Evolutionary conservation across 2,329 filamentous ascomycete genomes (phyloP).

Genomic region (Cercospora canescens): DNA sequence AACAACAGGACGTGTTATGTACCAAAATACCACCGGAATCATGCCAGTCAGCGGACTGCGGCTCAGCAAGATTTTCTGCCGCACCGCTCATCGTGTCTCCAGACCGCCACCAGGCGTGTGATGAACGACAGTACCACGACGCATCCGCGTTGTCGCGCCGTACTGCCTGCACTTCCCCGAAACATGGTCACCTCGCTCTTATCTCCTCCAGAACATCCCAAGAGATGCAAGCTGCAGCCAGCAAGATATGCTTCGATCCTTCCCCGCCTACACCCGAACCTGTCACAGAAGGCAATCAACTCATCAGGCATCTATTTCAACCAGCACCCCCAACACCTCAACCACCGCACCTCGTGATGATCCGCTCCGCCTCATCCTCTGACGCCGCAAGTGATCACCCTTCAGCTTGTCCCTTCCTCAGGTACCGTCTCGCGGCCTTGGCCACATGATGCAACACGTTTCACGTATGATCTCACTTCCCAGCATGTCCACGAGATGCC

Average conservation of each 20-base stretch:
- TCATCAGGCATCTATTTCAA: not conserved
- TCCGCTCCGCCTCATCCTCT: not conserved
- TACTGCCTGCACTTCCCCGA: not conserved
- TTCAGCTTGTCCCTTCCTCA: not conserved
- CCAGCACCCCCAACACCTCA: not conserved
- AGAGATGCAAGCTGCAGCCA: not conserved
- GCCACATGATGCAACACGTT: constrained; percentile 9
- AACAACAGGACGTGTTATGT: not conserved
- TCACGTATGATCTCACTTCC: constrained; percentile 6
- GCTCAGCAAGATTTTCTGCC: not conserved
- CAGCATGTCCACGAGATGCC: constrained; percentile 7
- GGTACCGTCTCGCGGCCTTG: not conserved
- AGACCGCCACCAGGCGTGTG: not conserved
- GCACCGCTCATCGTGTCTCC: not conserved
- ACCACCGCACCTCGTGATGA: not conserved
- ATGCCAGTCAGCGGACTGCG: not conserved
- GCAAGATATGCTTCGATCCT: not conserved
- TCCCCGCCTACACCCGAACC: not conserved
- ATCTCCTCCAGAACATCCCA: not conserved
- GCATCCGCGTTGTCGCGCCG: not conserved
- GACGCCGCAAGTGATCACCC: not conserved
- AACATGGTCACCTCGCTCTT: not conserved
- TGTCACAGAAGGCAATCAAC: not conserved
- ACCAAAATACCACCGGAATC: not conserved
- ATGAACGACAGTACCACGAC: not conserved